Evolutionary conservation across 2,329 filamentous ascomycete species (phyloP).

Genomic region (Helminthosporium solani): DNA sequence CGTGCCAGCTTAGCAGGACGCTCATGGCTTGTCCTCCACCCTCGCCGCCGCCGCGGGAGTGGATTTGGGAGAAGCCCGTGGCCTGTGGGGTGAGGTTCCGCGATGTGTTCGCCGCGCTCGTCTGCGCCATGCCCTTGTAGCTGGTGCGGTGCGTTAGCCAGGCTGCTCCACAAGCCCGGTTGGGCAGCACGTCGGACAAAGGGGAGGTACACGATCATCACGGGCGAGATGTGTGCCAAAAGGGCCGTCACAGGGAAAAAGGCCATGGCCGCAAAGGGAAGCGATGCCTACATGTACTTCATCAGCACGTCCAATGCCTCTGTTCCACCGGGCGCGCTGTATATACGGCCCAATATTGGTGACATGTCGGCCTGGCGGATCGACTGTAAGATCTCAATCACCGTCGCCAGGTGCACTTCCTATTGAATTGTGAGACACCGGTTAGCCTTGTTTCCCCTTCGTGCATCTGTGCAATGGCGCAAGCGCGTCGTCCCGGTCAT

Average conservation of each 20-base stretch:
- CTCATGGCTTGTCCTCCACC: conserved; percentile 90
- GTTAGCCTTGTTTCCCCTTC: conserved; percentile 29
- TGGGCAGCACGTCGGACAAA: conserved; percentile 5
- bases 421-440: conserved; percentile 43
- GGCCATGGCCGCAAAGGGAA: conserved; percentile 3
- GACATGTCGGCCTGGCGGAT: conserved; percentile 97
- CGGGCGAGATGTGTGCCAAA: conserved; percentile 4
- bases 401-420: conserved; percentile 83
- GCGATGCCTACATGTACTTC: conserved; percentile 82
- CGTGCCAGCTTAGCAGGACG: conserved; percentile 95
- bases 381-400: conserved; percentile 90
- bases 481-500: conserved; percentile 18
- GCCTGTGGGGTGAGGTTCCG: conserved; percentile 66
- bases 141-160: conserved; percentile 47
- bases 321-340: conserved; percentile 72
- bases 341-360: conserved; percentile 79
- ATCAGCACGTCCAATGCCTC: conserved; percentile 90
- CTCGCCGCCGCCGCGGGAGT: conserved; percentile 58
- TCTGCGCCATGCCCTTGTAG: conserved; percentile 81
- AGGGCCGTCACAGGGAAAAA: conserved; percentile 11
- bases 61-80: conserved; percentile 86
- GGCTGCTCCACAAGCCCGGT: conserved; percentile 1
- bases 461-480: conserved; percentile 20
- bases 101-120: conserved; percentile 19
- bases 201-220: conserved; percentile 9